Percentiles rank a stretch among this genome's conserved stretches.
Conservation (phyloP, 345 rosid species). For the Brassica cretica region DNA sequence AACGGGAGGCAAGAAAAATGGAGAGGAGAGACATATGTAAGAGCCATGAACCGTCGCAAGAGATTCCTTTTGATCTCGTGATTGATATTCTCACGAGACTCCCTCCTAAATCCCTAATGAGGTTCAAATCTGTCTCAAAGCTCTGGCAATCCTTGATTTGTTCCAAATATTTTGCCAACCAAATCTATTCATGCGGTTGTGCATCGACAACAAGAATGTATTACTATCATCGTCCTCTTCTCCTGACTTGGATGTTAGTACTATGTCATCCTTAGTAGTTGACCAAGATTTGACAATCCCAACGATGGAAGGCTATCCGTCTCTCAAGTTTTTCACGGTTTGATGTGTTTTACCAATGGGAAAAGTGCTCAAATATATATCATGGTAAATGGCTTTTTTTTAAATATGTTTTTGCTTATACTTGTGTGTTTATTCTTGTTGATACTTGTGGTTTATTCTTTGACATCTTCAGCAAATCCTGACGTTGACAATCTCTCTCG, state of each 20-base stretch:
- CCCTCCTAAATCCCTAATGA: neutral
- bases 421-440: too few relatives aligned
- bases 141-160: neutral
- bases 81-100: neutral
- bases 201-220: neutral
- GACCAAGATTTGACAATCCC: conserved; percentile 16
- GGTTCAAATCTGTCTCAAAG: neutral
- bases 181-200: neutral
- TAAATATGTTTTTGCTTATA: too few relatives aligned
- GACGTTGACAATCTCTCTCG: too few relatives aligned
- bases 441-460: too few relatives aligned
- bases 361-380: neutral
- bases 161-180: neutral
- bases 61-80: neutral
- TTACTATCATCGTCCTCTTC: neutral
- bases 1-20: neutral
- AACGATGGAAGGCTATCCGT: neutral
- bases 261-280: neutral
- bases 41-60: neutral
- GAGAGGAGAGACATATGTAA: neutral
- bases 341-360: neutral
- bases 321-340: conserved; percentile 16
- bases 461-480: too few relatives aligned
- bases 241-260: neutral
- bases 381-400: too few relatives aligned